Percentiles rank a stretch among this genome's conserved stretches.
Evolutionary conservation across 2,329 filamentous ascomycete species (phyloP).

Genomic region (Phaeosphaeria sp.): DNA sequence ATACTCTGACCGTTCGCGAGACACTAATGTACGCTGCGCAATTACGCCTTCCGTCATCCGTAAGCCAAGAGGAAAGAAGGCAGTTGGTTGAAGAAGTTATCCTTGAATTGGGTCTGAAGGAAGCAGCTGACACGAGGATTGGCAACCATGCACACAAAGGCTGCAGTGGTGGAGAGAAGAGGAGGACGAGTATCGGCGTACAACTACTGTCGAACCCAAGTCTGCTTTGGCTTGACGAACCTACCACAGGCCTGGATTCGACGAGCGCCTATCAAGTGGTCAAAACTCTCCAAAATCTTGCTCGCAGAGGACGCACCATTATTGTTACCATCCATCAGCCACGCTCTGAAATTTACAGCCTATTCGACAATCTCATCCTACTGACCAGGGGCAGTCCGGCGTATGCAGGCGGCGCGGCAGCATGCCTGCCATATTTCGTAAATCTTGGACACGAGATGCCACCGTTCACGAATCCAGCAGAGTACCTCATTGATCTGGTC

Average conservation of each 20-base stretch:
- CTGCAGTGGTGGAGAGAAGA: slow-evolving; percentile 80
- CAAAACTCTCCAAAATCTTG: slow-evolving; percentile 71
- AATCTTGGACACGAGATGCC: slow-evolving; percentile 67
- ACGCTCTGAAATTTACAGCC: slow-evolving; percentile 78
- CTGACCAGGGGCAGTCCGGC: slow-evolving; percentile 72
- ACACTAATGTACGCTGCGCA: slow-evolving; percentile 77
- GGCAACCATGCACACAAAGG: slow-evolving; percentile 75
- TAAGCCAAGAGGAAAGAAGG: slow-evolving; percentile 64
- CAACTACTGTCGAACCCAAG: slow-evolving; percentile 82
- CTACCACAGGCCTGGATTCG: slow-evolving; percentile 78
- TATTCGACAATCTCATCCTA: slow-evolving; percentile 76
- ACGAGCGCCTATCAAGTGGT: slow-evolving; percentile 79
- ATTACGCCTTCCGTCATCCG: slow-evolving; percentile 70
- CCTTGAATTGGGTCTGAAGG: slow-evolving; percentile 75
- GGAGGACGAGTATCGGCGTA: slow-evolving; percentile 77
- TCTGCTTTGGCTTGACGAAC: slow-evolving; percentile 79
- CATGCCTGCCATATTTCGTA: slow-evolving; percentile 71
- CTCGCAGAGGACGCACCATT: slow-evolving; percentile 72
- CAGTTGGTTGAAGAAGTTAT: slow-evolving; percentile 78
- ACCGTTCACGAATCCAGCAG: slow-evolving; percentile 78
- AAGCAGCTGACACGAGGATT: slow-evolving; percentile 77
- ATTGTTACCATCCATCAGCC: slow-evolving; percentile 80
- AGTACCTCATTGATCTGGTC: slow-evolving; percentile 76
- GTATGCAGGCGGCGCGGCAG: slow-evolving; percentile 67
- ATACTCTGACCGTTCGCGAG: slow-evolving; percentile 77